Evolutionary conservation across 192 early-diverging fungal genomes (phyloP).

Genomic region (Linderina pennispora): DNA sequence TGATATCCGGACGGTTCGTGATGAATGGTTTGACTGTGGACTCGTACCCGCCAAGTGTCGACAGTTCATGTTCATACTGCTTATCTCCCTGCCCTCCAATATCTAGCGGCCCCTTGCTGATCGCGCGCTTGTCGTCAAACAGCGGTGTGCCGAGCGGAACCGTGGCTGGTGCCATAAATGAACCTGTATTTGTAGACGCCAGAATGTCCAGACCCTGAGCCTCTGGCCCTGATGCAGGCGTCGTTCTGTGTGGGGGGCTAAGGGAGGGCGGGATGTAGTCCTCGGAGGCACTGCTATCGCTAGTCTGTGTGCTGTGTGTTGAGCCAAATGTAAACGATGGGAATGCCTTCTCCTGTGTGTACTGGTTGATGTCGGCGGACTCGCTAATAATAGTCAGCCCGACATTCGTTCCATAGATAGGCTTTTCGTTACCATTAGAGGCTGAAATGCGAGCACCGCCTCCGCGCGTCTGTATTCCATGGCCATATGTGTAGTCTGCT

Average conservation of each 20-base stretch:
- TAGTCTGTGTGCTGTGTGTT: not conserved
- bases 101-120: not conserved
- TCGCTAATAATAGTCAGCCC: slow-evolving; percentile 26
- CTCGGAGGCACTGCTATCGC: slow-evolving; percentile 1
- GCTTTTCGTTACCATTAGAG: slow-evolving; percentile 28
- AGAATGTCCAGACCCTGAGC: slow-evolving; percentile 10
- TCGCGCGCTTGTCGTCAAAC: slow-evolving; percentile 2
- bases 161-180: slow-evolving; percentile 1
- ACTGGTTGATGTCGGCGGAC: not conserved
- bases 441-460: slow-evolving; percentile 14
- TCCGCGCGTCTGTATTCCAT: slow-evolving; percentile 27
- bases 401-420: slow-evolving; percentile 33
- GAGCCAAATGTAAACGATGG: slow-evolving; percentile 19
- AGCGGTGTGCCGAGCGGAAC: slow-evolving; percentile 34
- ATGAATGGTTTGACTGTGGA: not conserved
- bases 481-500: slow-evolving; percentile 28
- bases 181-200: slow-evolving; percentile 3
- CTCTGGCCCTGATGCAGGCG: not conserved
- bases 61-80: not conserved
- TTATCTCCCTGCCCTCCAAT: not conserved
- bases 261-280: slow-evolving; percentile 28
- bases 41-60: not conserved
- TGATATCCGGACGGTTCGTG: slow-evolving; percentile 29
- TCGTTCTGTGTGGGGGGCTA: slow-evolving; percentile 3
- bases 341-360: not conserved